Evolutionary conservation across 2,329 filamentous ascomycete species (phyloP).

Genomic region (Paramyrothecium sp.): DNA sequence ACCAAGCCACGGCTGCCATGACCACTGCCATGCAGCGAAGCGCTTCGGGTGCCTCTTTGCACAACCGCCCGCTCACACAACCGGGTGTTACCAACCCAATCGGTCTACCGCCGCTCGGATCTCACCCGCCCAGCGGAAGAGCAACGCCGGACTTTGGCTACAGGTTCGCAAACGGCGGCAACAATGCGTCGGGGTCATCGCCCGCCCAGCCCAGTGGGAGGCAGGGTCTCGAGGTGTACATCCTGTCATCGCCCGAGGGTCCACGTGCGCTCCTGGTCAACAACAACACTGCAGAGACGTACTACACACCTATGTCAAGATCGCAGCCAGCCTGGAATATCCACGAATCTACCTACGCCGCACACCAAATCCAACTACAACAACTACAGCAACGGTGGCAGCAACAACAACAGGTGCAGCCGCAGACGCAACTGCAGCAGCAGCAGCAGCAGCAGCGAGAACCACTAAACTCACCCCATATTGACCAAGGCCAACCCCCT

Average conservation of each 20-base stretch:
- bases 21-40: slow-evolving; percentile 51
- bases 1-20: slow-evolving; percentile 44
- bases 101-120: slow-evolving; percentile 12
- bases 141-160: slow-evolving; percentile 43
- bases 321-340: not conserved
- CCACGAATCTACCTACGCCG: not conserved
- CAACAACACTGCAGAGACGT: slow-evolving; percentile 45
- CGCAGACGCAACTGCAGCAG: slow-evolving; percentile 17
- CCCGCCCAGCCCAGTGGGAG: slow-evolving; percentile 13
- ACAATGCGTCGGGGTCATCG: slow-evolving; percentile 18
- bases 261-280: slow-evolving; percentile 58
- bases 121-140: slow-evolving; percentile 42
- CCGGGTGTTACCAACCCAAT: slow-evolving; percentile 42
- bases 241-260: slow-evolving; percentile 59
- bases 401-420: slow-evolving; percentile 5
- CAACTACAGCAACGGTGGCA: slow-evolving; percentile 7
- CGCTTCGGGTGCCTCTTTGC: slow-evolving; percentile 43
- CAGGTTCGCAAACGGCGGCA: slow-evolving; percentile 29
- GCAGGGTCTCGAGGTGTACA: slow-evolving; percentile 52
- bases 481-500: too few species aligned
- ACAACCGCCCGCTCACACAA: slow-evolving; percentile 27
- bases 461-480: too few species aligned
- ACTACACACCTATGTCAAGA: slow-evolving; percentile 38
- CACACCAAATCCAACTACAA: slow-evolving; percentile 6
- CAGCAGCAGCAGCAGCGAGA: slow-evolving; percentile 8